Percentiles rank a stretch among this genome's conserved stretches.
phyloP scores from a whole-genome alignment of 78 protist species.

The Paratrimastix pyriformis region DNA sequence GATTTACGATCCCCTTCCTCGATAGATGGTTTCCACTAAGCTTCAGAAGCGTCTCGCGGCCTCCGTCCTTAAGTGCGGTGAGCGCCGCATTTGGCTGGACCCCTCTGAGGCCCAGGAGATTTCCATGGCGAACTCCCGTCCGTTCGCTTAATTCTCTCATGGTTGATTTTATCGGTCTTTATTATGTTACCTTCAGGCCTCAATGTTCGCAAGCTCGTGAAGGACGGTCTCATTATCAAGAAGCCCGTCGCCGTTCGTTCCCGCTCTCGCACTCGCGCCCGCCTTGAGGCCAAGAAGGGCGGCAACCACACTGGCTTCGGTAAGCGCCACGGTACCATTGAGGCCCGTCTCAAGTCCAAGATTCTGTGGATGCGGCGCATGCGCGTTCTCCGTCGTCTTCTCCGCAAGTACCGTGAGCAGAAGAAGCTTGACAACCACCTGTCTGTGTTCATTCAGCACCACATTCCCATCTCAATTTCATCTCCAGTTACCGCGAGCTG shows the following conservation, averaged over 20 bases:
- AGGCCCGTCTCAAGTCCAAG: slow-evolving; percentile 95
- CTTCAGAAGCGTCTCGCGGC: slow-evolving; percentile 96
- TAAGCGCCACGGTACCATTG: slow-evolving; percentile 90
- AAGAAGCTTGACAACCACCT: slow-evolving; percentile 89
- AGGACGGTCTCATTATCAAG: slow-evolving; percentile 85
- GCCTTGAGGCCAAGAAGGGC: slow-evolving; percentile 68
- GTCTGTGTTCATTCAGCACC: too few relatives aligned
- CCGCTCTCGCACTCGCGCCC: slow-evolving; percentile 68
- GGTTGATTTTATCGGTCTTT: not conserved
- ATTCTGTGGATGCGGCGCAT: slow-evolving; percentile 91
- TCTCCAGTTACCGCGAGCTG: slow-evolving; percentile 59
- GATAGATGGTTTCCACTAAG: too few relatives aligned
- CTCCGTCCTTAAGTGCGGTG: slow-evolving; percentile 91
- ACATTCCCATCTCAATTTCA: slow-evolving; percentile 3
- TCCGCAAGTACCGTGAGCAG: slow-evolving; percentile 87
- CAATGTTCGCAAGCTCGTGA: slow-evolving; percentile 72
- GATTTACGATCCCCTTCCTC: too few relatives aligned
- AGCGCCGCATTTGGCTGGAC: slow-evolving; percentile 93
- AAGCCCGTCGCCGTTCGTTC: slow-evolving; percentile 80
- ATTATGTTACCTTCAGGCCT: slow-evolving; percentile 32
- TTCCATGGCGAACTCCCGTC: slow-evolving; percentile 91
- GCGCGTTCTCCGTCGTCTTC: slow-evolving; percentile 94
- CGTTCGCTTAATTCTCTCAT: slow-evolving; percentile 23
- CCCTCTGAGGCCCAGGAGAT: slow-evolving; percentile 91
- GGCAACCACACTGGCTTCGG: slow-evolving; percentile 88